Conservation (phyloP, 331 rosid genomes). For the Rosa hybrid region DNA sequence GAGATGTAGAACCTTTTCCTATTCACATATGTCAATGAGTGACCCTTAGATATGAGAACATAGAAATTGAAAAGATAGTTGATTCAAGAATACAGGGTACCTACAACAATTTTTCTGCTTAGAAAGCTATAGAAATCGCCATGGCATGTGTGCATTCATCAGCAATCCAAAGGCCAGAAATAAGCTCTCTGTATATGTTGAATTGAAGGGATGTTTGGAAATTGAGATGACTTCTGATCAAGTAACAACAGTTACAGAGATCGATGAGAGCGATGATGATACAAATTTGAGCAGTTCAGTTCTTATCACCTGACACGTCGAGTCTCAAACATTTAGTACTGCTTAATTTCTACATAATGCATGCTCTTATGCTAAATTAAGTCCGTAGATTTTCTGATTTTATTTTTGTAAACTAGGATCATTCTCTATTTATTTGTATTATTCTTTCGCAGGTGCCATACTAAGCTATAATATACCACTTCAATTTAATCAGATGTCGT, state of each 20-base stretch:
- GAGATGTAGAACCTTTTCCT: background rate
- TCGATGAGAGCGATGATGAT: background rate
- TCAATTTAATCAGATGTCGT: no score
- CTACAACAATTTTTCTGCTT: background rate
- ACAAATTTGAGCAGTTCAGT: background rate
- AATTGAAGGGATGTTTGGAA: background rate
- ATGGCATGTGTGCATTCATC: background rate
- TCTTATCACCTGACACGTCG: no score
- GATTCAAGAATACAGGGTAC: constrained; percentile 5
- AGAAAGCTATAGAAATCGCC: constrained; percentile 6
- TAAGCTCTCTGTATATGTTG: background rate
- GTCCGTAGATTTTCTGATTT: no score
- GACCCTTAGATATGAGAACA: background rate
- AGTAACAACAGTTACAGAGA: background rate
- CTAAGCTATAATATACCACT: no score
- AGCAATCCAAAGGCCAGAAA: background rate
- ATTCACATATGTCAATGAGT: constrained; percentile 1
- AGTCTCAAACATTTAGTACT: no score
- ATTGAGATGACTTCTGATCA: background rate
- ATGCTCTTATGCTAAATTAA: no score
- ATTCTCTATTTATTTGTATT: no score
- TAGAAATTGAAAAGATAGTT: background rate
- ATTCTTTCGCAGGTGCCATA: no score
- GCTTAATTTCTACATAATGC: no score
- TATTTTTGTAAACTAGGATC: no score